A percentile compares a stretch with the other conserved stretches of the same genome.
These are phyloP conservation scores for Trebouxia sp. DNA, from an alignment of 139 green algal species.

Conservation along the genomic window DNA sequence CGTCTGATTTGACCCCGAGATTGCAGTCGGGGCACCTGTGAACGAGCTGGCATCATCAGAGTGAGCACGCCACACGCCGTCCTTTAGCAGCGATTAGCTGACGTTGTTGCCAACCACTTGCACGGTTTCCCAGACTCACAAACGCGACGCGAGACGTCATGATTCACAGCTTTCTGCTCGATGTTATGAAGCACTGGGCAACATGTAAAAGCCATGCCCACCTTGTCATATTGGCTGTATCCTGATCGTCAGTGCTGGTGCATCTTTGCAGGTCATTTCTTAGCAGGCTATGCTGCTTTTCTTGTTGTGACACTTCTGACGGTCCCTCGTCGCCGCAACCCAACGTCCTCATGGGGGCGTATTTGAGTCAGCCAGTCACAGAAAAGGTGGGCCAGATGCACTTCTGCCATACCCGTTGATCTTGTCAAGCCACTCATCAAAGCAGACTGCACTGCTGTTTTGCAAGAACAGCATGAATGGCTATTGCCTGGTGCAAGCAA, in stretches of 20 bases:
- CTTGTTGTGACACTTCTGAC: conserved; percentile 6
- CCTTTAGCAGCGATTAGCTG: neutral
- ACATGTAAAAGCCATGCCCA: no score
- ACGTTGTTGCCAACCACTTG: no score
- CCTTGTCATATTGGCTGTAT: no score
- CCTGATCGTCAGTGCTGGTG: no score
- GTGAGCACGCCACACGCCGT: neutral
- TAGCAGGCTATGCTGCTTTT: conserved; percentile 21
- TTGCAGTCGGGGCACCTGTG: neutral
- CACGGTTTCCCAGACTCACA: no score
- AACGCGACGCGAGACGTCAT: no score
- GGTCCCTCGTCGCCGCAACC: neutral
- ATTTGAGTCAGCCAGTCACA: conserved; percentile 60
- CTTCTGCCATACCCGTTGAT: neutral
- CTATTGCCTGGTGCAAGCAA: no score
- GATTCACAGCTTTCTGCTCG: no score
- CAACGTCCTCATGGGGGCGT: conserved; percentile 60
- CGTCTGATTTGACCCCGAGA: conserved; percentile 12
- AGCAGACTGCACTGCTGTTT: no score
- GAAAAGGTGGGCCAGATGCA: conserved; percentile 61
- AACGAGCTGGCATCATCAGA: conserved; percentile 10
- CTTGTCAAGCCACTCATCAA: neutral
- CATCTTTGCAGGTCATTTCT: conserved; percentile 5
- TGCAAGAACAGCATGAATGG: no score
- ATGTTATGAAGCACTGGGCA: no score